phyloP scores from a whole-genome alignment of 2,329 filamentous ascomycete species.

The Keithomyces neogunnii region DNA sequence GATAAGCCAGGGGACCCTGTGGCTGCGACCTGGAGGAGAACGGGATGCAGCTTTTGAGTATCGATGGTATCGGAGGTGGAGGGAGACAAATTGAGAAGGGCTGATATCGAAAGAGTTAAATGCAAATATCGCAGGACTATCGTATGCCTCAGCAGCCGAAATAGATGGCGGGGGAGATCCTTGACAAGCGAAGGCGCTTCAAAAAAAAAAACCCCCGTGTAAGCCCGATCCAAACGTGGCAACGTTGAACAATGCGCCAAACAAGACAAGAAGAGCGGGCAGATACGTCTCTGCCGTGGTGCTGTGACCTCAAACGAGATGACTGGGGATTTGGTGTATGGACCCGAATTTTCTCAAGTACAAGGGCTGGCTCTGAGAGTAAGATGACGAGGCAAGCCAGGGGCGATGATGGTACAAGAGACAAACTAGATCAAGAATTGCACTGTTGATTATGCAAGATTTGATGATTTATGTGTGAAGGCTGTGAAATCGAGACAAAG shows the following conservation, averaged over 20 bases:
- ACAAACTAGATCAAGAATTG: background rate
- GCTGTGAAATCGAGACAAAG: background rate
- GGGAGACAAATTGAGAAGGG: background rate
- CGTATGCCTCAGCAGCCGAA: constrained; percentile 7
- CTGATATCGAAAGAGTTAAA: background rate
- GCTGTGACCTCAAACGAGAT: background rate
- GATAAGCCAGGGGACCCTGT: background rate
- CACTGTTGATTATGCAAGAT: background rate
- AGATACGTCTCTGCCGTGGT: background rate
- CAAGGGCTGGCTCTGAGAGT: background rate
- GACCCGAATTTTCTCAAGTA: background rate
- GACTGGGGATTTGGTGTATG: background rate
- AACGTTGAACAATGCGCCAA: background rate
- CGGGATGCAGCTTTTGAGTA: background rate
- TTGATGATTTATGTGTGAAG: background rate
- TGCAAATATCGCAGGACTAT: background rate
- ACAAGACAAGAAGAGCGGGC: background rate
- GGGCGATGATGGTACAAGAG: background rate
- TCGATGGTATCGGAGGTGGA: background rate
- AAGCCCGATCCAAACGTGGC: background rate
- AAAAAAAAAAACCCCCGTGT: background rate
- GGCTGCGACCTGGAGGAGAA: background rate
- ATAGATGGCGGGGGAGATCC: constrained; percentile 3
- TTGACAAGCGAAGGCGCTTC: background rate
- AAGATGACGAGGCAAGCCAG: background rate